Evolutionary conservation across 2,329 filamentous ascomycete genomes (phyloP).

Genomic region (Alternaria infectoria): DNA sequence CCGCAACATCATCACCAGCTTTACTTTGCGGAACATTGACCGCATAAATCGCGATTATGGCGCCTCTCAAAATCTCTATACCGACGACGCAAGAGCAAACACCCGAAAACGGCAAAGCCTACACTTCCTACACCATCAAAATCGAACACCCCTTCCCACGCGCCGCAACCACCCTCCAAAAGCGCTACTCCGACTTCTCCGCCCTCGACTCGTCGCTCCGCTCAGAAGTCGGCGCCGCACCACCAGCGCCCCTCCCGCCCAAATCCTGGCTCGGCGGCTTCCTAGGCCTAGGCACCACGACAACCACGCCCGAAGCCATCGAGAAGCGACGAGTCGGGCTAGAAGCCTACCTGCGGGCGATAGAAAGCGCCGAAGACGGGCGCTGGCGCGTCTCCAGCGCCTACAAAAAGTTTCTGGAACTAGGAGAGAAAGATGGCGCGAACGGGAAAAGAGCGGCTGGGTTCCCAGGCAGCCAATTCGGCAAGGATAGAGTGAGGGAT

Average conservation of each 20-base stretch:
- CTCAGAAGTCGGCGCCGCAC: conserved; percentile 65
- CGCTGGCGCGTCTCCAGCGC: conserved; percentile 76
- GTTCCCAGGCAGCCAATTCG: conserved; percentile 45
- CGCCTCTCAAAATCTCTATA: conserved; percentile 56
- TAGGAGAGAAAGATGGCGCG: conserved; percentile 48
- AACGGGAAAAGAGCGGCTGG: conserved; percentile 25
- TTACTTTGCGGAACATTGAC: neutral
- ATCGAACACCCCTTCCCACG: conserved; percentile 78
- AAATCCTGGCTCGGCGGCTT: conserved; percentile 76
- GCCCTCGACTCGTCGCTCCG: conserved; percentile 69
- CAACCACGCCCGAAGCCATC: conserved; percentile 71
- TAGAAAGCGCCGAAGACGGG: conserved; percentile 75
- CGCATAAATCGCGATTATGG: conserved; percentile 41
- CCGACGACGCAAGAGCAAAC: conserved; percentile 57
- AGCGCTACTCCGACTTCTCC: conserved; percentile 82
- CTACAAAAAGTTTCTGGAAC: conserved; percentile 76
- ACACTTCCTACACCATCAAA: conserved; percentile 79
- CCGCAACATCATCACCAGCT: neutral
- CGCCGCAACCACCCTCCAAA: conserved; percentile 75
- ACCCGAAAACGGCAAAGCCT: conserved; percentile 64
- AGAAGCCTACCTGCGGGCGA: conserved; percentile 73
- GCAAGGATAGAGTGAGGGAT: conserved; percentile 54
- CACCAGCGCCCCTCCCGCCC: conserved; percentile 70
- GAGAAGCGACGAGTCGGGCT: conserved; percentile 72
- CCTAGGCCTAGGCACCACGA: conserved; percentile 59